Evolutionary conservation across 208 protist species (phyloP).

Genomic region (Crithidia sp.): DNA sequence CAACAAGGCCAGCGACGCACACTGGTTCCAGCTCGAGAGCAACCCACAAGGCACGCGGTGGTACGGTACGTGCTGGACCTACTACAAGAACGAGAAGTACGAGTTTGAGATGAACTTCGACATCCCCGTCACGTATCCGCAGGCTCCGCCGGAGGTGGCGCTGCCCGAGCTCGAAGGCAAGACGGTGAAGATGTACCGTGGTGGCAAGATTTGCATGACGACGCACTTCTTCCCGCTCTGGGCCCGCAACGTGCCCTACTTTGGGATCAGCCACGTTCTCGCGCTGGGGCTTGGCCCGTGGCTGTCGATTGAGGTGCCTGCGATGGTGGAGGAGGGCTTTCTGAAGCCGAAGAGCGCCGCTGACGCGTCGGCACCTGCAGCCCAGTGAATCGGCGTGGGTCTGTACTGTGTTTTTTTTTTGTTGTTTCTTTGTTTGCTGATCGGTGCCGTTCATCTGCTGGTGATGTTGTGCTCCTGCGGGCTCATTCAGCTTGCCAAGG

Average conservation of each 20-base stretch:
- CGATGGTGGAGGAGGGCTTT: conserved; percentile 92
- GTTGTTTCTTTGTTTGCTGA: background rate
- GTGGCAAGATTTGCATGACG: conserved; percentile 98
- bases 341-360: conserved; percentile 58
- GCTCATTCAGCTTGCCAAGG: too few relatives aligned
- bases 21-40: conserved; percentile 97
- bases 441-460: too few relatives aligned
- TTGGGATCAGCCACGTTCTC: conserved; percentile 97
- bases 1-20: conserved; percentile 95
- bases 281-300: conserved; percentile 97
- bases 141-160: conserved; percentile 94
- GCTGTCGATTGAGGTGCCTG: conserved; percentile 97
- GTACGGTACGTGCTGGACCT: conserved; percentile 97
- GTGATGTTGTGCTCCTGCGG: too few relatives aligned
- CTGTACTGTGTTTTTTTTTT: background rate
- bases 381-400: background rate
- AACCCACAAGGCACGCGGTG: conserved; percentile 95
- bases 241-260: conserved; percentile 96
- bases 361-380: background rate
- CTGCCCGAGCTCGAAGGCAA: conserved; percentile 97
- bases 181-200: conserved; percentile 99
- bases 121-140: conserved; percentile 97
- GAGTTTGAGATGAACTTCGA: conserved; percentile 98
- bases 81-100: conserved; percentile 96
- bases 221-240: conserved; percentile 98